A percentile compares a stretch with the other conserved stretches of the same genome.
Conservation (phyloP, 805 yeast genomes). For the Candida sonorensis region DNA sequence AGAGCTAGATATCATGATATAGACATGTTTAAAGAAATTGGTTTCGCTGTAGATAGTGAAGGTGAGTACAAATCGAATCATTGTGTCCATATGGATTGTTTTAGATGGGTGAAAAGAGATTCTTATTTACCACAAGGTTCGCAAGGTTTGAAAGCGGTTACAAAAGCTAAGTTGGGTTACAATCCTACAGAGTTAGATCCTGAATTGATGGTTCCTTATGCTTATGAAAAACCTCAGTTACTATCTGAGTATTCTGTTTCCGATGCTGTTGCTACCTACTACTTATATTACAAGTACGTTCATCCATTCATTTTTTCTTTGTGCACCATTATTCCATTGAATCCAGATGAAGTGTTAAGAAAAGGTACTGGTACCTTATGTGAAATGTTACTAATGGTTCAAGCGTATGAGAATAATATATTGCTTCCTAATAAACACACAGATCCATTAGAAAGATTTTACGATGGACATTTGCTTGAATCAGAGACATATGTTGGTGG, state of each 20-base stretch:
- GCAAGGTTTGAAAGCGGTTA: slow-evolving; percentile 96
- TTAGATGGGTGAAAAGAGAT: slow-evolving; percentile 96
- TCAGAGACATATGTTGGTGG: slow-evolving; percentile 99
- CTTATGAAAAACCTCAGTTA: slow-evolving; percentile 86
- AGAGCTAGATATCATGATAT: slow-evolving; percentile 79
- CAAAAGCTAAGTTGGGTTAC: slow-evolving; percentile 91
- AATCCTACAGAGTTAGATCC: slow-evolving; percentile 97
- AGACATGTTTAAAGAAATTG: slow-evolving; percentile 88
- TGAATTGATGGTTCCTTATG: slow-evolving; percentile 96
- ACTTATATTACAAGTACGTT: slow-evolving; percentile 90
- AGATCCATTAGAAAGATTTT: slow-evolving; percentile 92
- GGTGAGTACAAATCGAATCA: slow-evolving; percentile 90
- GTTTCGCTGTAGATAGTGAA: slow-evolving; percentile 82
- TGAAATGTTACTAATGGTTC: slow-evolving; percentile 96
- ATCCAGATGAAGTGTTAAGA: slow-evolving; percentile 92
- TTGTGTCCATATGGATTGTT: slow-evolving; percentile 97
- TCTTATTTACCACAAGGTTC: slow-evolving; percentile 97
- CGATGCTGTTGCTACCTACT: slow-evolving; percentile 98
- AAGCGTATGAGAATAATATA: slow-evolving; percentile 75
- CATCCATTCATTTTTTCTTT: slow-evolving; percentile 95
- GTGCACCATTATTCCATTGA: slow-evolving; percentile 90
- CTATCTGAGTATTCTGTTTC: slow-evolving; percentile 97
- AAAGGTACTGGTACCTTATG: slow-evolving; percentile 98
- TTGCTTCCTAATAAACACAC: slow-evolving; percentile 88
- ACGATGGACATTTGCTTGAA: slow-evolving; percentile 88